Conservation (phyloP, 768 basidiomycete genomes). For the Baorangia bicolor region DNA sequence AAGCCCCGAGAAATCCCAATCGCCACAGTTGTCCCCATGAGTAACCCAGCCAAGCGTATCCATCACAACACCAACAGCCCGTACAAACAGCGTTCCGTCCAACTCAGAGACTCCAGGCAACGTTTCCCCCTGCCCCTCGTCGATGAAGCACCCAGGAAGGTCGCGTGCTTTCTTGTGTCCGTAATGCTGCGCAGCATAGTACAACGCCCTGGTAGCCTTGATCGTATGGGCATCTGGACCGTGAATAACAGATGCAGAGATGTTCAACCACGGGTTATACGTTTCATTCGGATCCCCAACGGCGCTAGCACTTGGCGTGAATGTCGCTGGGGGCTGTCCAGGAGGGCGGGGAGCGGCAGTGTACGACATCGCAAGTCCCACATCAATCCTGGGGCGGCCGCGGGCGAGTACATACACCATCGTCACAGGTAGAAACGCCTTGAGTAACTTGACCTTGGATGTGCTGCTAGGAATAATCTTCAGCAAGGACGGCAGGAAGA, state of each 20-base stretch:
- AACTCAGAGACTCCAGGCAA: conserved; percentile 41
- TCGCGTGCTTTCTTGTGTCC: conserved; percentile 41
- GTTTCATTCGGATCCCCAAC: conserved; percentile 39
- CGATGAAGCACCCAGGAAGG: conserved; percentile 43
- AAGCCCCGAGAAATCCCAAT: conserved; percentile 57
- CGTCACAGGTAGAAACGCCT: conserved; percentile 40
- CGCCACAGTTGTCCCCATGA: conserved; percentile 47
- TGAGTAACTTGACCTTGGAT: conserved; percentile 47
- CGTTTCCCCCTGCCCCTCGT: conserved; percentile 42
- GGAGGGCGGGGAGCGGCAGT: conserved; percentile 43
- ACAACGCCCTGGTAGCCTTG: conserved; percentile 49
- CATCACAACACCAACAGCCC: conserved; percentile 57
- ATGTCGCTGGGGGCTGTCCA: neutral
- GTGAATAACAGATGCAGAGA: conserved; percentile 46
- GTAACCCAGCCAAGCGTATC: conserved; percentile 55
- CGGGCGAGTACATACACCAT: conserved; percentile 40
- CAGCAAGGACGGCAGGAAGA: conserved; percentile 48
- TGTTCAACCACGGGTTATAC: conserved; percentile 53
- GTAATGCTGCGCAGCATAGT: conserved; percentile 48
- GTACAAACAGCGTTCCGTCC: conserved; percentile 57
- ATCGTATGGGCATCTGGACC: conserved; percentile 52
- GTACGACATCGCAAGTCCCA: conserved; percentile 46
- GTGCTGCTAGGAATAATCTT: conserved; percentile 29
- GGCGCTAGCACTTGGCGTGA: conserved; percentile 16
- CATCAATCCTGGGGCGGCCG: conserved; percentile 54